A percentile compares a stretch with the other conserved stretches of the same genome.
Evolutionary conservation across 2,329 filamentous ascomycete species (phyloP).

Genomic region (Chaetomium globosum): DNA sequence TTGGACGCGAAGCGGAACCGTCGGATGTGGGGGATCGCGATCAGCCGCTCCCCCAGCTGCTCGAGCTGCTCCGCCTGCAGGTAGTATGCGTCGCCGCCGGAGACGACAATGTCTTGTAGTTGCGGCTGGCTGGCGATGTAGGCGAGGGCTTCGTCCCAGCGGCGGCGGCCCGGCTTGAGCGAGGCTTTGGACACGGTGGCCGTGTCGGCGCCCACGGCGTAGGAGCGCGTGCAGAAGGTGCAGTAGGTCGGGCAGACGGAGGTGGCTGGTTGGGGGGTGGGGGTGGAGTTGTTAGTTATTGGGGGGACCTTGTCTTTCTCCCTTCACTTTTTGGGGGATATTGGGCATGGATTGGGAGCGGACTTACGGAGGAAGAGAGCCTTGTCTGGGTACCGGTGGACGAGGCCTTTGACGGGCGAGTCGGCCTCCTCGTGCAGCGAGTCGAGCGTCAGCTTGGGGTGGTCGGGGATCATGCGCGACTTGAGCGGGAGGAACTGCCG

Average conservation of each 20-base stretch:
- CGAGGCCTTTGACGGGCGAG: conserved; percentile 58
- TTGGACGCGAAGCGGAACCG: conserved; percentile 65
- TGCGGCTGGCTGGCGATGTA: conserved; percentile 56
- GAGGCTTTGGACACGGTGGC: conserved; percentile 52
- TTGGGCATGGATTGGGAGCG: background rate
- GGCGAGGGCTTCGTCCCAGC: conserved; percentile 60
- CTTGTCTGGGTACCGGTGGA: conserved; percentile 67
- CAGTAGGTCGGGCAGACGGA: conserved; percentile 66
- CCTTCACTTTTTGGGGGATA: too few species aligned
- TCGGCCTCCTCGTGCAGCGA: conserved; percentile 61
- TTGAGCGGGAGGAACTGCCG: conserved; percentile 62
- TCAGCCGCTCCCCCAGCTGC: conserved; percentile 57
- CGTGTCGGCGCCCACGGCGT: conserved; percentile 60
- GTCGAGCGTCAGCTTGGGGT: conserved; percentile 58
- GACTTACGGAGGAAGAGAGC: conserved; percentile 61
- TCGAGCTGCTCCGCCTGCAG: conserved; percentile 56
- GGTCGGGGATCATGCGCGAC: conserved; percentile 57
- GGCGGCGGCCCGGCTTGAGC: conserved; percentile 45
- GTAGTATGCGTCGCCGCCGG: conserved; percentile 64
- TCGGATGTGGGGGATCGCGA: conserved; percentile 59
- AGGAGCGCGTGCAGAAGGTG: conserved; percentile 63
- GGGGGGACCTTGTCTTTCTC: background rate
- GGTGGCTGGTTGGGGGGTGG: conserved; percentile 47
- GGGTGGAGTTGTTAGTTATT: background rate
- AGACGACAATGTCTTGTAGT: conserved; percentile 63